Conservation (phyloP, 257 asterid species). For the Petunia axillaris region DNA sequence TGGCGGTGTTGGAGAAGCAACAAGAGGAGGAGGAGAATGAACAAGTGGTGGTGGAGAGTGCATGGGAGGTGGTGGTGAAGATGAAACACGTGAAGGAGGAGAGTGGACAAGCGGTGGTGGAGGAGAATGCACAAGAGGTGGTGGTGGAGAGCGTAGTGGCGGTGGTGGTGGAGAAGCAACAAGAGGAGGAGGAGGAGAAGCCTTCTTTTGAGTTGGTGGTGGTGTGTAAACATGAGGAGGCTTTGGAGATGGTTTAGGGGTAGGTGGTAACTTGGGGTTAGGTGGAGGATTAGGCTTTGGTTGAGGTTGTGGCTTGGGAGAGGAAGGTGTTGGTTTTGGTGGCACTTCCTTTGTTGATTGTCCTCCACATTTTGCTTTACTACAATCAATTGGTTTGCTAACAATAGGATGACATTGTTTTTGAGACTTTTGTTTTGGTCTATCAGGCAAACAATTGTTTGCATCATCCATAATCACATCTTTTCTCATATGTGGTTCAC, state of each 20-base stretch:
- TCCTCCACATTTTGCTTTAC: slow-evolving; percentile 32
- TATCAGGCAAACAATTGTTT: slow-evolving; percentile 39
- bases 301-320: slow-evolving; percentile 8
- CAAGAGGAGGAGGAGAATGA: neutral
- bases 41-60: neutral
- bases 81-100: neutral
- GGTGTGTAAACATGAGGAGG: neutral
- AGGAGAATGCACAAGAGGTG: neutral
- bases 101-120: neutral
- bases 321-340: neutral
- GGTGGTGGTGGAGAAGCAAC: neutral
- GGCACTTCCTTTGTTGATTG: neutral
- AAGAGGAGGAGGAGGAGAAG: neutral
- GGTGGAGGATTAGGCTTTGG: neutral
- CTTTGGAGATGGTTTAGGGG: neutral
- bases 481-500: slow-evolving; percentile 23
- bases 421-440: slow-evolving; percentile 36
- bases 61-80: neutral
- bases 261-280: neutral
- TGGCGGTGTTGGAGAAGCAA: neutral
- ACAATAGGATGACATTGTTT: slow-evolving; percentile 35
- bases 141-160: neutral
- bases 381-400: slow-evolving; percentile 40
- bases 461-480: slow-evolving; percentile 30
- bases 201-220: neutral